phyloP scores from a whole-genome alignment of 2,329 filamentous ascomycete species.

The Hypoxylon sp. region DNA sequence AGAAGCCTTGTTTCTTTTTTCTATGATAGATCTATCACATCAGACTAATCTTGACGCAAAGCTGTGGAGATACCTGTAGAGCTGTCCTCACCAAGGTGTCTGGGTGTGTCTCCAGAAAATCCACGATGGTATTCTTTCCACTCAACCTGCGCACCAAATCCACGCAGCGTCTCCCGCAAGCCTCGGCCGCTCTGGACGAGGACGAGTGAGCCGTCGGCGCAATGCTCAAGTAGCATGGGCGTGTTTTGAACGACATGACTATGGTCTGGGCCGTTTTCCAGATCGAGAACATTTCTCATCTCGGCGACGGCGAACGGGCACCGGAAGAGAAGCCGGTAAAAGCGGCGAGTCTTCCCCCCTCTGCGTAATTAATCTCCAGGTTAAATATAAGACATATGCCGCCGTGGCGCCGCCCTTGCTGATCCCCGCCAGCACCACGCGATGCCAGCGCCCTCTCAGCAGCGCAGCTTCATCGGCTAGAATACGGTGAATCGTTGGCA shows the following conservation, averaged over 20 bases:
- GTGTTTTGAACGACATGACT: constrained; percentile 57
- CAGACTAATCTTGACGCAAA: neutral
- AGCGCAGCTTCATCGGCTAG: constrained; percentile 55
- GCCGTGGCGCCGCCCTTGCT: constrained; percentile 62
- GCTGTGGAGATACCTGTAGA: neutral
- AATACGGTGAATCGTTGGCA: constrained; percentile 53
- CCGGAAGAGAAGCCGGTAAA: constrained; percentile 49
- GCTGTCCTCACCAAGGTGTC: too few relatives aligned
- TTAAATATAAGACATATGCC: constrained; percentile 47
- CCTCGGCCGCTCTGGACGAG: constrained; percentile 56
- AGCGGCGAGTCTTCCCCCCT: constrained; percentile 40
- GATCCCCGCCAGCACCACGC: constrained; percentile 62
- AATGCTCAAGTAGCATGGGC: constrained; percentile 64
- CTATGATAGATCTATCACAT: constrained; percentile 23
- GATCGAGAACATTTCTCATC: constrained; percentile 51
- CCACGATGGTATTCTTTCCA: constrained; percentile 65
- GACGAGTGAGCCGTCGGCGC: constrained; percentile 61
- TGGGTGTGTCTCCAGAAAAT: too few relatives aligned
- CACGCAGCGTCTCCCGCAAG: constrained; percentile 55
- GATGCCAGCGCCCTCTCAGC: constrained; percentile 56
- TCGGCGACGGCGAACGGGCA: constrained; percentile 46
- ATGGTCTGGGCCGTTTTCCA: constrained; percentile 47
- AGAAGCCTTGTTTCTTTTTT: neutral
- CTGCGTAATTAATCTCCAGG: constrained; percentile 25
- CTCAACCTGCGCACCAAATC: constrained; percentile 58